Base-by-base conservation (phyloP, 1,284 basidiomycete genomes). In the Taiwanofungus camphoratus region DNA sequence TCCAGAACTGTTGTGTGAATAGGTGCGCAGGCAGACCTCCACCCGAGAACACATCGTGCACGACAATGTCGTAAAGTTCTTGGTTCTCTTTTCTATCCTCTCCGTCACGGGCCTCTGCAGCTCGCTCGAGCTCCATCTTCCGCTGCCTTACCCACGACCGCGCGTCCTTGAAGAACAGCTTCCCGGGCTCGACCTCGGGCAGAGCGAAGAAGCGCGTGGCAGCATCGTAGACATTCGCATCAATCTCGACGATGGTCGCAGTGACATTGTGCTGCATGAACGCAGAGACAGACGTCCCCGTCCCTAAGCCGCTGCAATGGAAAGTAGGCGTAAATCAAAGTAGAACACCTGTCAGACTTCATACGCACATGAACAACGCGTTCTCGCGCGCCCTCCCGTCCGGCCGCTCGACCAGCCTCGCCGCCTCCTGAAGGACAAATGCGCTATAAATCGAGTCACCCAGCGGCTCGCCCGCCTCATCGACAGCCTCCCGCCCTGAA, bases 11-110 rank as follows among this genome's bases (percentile, higher is more conserved):
- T 19, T 73, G 40, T 0, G 91, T 88, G 63, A 87, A 95, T 32
- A 96, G 67, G 55, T 90, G 81, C 13, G 79, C 69, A 0, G 92
- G 91, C 3, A 96, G 80, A 16, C 77, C 77, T 3, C 92, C 93
- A 2, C 92, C 92, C 8, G 90, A 91, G 63, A 95, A 96, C 54
- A 87, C 89, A 57, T 95, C 93, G 55, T 97, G 93, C 0, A 95
- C 69, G 15, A 92, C 76, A 52, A 87, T 79, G 59, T 89, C 87
- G 60, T 79, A 95, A 19, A 59, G 60, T 23, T 63, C 56, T 52
- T 13, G 27, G 3, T 29, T 26, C 8, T 44, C 23, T 36, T 34
- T 31, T 31, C 12, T 29, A 9, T 21, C 23, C 8, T 6, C 27
- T 16, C 31, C 22, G 3, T 12, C 24, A 21, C 37, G 20, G 5